Evolutionary conservation across 2,329 filamentous ascomycete genomes (phyloP).

Genomic region (Alternaria sp.): DNA sequence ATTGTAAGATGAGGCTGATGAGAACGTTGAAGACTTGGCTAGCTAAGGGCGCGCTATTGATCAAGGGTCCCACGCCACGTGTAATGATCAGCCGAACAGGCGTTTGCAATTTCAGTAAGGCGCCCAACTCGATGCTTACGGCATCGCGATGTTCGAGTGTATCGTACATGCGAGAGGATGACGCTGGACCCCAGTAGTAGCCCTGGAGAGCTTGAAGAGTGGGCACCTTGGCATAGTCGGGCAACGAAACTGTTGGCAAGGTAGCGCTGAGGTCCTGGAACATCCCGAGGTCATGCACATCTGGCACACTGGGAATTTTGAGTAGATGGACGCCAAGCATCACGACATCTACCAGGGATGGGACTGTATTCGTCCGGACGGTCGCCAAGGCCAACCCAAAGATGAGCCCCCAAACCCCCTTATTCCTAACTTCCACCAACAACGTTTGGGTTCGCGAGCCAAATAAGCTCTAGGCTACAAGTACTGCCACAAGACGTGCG

Average conservation of each 20-base stretch:
- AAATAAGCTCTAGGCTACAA: not conserved
- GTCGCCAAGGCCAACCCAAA: not conserved
- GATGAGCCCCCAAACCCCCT: not conserved
- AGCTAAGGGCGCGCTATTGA: not conserved
- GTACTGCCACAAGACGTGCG: not conserved
- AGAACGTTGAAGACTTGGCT: not conserved
- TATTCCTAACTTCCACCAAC: not conserved
- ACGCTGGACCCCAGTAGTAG: not conserved
- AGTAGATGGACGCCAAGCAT: not conserved
- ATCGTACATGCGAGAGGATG: not conserved
- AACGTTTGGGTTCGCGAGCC: not conserved
- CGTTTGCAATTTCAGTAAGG: not conserved
- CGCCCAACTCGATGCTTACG: not conserved
- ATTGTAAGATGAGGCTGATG: not conserved
- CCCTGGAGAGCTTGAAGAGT: too few species aligned
- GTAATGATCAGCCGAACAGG: conserved; percentile 1
- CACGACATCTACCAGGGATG: not conserved
- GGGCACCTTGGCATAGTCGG: too few species aligned
- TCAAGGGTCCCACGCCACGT: not conserved
- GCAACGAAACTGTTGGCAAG: not conserved
- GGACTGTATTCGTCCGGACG: not conserved
- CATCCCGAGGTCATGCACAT: not conserved
- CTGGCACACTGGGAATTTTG: not conserved
- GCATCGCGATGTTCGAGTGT: not conserved
- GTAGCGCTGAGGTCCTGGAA: not conserved